A percentile compares a stretch with the other conserved stretches of the same genome.
phyloP scores from a whole-genome alignment of 2,329 filamentous ascomycete genomes.

The Colletotrichum salicis region DNA sequence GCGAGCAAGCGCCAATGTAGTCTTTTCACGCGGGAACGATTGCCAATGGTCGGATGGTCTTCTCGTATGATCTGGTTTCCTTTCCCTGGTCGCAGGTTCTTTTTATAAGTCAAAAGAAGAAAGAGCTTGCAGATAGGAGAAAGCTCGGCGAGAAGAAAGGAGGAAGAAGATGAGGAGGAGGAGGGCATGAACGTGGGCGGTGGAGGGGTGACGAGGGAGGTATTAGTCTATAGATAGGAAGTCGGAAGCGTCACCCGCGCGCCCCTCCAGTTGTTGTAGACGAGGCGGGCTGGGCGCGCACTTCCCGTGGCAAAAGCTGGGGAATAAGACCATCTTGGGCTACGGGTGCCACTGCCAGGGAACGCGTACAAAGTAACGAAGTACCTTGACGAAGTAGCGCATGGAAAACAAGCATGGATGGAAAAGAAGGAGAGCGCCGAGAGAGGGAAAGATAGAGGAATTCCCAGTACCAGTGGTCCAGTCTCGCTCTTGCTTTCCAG shows the following conservation, averaged over 20 bases:
- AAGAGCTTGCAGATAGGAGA: conserved; percentile 5
- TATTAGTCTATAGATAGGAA: conserved; percentile 6
- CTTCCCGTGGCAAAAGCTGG: conserved; percentile 28
- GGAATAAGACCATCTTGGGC: conserved; percentile 17
- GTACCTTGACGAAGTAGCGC: not conserved
- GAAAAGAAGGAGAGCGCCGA: not conserved
- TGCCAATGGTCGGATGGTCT: not conserved
- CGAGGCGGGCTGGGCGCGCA: not conserved
- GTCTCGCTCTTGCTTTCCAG: not conserved
- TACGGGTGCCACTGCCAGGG: not conserved
- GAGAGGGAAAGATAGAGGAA: not conserved
- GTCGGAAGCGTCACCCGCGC: not conserved
- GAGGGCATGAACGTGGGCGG: not conserved
- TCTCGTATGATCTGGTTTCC: conserved; percentile 11
- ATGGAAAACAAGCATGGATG: conserved; percentile 11
- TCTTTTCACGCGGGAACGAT: not conserved
- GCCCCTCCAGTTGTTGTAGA: not conserved
- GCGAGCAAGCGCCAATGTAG: not conserved
- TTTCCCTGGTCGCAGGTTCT: not conserved
- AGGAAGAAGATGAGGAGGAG: not conserved
- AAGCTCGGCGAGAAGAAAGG: conserved; percentile 7
- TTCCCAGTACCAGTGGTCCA: not conserved
- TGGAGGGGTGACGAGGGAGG: not conserved
- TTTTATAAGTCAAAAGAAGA: not conserved
- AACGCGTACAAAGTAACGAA: not conserved